Evolutionary conservation across 805 yeast genomes (phyloP).

Genomic region (Schwanniomyces polymorphus): DNA sequence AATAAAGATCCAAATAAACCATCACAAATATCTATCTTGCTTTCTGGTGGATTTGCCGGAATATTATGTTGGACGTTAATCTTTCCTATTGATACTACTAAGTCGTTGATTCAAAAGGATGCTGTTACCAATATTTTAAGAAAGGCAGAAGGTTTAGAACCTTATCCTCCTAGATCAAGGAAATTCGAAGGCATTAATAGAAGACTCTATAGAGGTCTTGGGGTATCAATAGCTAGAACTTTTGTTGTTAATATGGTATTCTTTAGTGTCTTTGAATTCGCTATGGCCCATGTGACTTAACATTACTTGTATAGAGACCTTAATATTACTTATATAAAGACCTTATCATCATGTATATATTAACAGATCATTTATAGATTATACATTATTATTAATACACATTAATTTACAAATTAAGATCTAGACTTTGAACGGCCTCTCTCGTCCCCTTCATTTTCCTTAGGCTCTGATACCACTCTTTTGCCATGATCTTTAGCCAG

Average conservation of each 20-base stretch:
- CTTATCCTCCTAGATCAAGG: conserved; percentile 30
- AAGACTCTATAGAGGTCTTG: conserved; percentile 72
- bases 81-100: conserved; percentile 81
- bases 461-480: background rate
- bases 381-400: background rate
- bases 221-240: conserved; percentile 71
- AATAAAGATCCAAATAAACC: conserved; percentile 23
- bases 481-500: background rate
- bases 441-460: conserved; percentile 2
- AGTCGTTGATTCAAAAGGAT: conserved; percentile 74
- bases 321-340: too few relatives aligned
- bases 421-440: conserved; percentile 17
- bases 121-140: conserved; percentile 67
- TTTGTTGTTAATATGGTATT: conserved; percentile 73
- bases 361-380: background rate
- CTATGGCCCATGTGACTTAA: conserved; percentile 51
- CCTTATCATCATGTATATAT: background rate
- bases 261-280: conserved; percentile 68
- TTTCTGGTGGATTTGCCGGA: conserved; percentile 83
- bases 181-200: conserved; percentile 35
- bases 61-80: conserved; percentile 71
- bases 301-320: background rate
- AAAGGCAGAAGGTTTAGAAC: conserved; percentile 44
- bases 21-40: conserved; percentile 30
- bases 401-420: conserved; percentile 1